Percentiles rank a stretch among this genome's conserved stretches.
These are phyloP conservation scores for Candida sanyiensis DNA, from an alignment of 805 yeast genomes.

Conservation along the genomic window DNA sequence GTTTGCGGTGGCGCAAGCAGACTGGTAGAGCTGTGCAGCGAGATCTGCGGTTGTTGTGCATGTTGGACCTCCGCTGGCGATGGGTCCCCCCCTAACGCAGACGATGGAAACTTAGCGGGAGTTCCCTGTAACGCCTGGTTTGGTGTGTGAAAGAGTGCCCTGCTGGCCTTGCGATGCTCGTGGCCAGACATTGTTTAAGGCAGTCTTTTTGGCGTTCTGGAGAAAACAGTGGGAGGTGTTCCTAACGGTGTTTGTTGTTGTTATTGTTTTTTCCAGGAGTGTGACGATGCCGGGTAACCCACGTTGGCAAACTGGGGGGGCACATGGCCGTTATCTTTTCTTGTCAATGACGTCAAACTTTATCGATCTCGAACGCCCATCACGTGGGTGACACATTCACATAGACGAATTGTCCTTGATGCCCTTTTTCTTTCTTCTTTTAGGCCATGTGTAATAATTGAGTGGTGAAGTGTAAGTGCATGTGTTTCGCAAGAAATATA, in stretches of 20 bases:
- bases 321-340: too few relatives aligned
- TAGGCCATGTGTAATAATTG: too few relatives aligned
- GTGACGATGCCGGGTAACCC: constrained; percentile 3
- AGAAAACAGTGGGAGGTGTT: too few relatives aligned
- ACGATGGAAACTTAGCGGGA: neutral
- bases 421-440: too few relatives aligned
- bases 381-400: too few relatives aligned
- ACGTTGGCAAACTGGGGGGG: neutral
- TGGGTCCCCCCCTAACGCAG: neutral
- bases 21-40: neutral
- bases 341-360: too few relatives aligned
- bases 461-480: too few relatives aligned
- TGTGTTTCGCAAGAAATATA: too few relatives aligned
- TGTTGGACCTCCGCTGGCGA: neutral
- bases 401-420: too few relatives aligned
- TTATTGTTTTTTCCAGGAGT: neutral
- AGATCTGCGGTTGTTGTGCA: neutral
- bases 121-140: neutral
- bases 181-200: constrained; percentile 1
- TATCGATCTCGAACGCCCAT: too few relatives aligned
- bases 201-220: neutral
- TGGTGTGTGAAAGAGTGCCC: constrained; percentile 3
- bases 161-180: constrained; percentile 6
- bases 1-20: too few relatives aligned
- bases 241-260: neutral